Percentiles rank a stretch among this genome's conserved stretches.
phyloP scores from a whole-genome alignment of 805 yeast species.

The Saccharomycopsis sp. region DNA sequence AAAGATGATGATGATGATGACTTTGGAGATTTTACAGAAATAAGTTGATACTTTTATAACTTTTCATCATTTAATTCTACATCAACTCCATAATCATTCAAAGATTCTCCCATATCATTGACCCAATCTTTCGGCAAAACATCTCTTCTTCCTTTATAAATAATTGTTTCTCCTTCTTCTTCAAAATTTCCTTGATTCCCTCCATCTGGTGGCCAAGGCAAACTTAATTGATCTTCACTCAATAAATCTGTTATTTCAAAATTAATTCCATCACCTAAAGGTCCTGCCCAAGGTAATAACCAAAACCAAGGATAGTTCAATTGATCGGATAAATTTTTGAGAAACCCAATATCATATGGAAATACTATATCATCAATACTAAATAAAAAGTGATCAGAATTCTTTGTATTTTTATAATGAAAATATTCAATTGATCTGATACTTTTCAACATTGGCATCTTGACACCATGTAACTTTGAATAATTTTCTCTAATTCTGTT shows the following conservation, averaged over 20 bases:
- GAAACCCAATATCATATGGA: constrained; percentile 71
- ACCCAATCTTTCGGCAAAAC: constrained; percentile 36
- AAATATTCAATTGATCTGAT: constrained; percentile 14
- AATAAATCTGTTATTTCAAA: constrained; percentile 45
- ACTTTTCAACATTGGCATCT: constrained; percentile 17
- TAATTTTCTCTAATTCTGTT: constrained; percentile 35
- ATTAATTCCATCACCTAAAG: constrained; percentile 48
- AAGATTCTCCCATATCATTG: constrained; percentile 73
- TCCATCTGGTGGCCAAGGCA: constrained; percentile 95
- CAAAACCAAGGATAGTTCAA: constrained; percentile 58
- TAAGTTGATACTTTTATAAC: no score
- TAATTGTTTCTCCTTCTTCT: constrained; percentile 18
- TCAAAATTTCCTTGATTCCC: constrained; percentile 30
- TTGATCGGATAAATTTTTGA: constrained; percentile 38
- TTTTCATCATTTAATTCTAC: no score
- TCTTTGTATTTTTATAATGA: constrained; percentile 6
- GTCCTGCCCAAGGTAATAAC: constrained; percentile 62
- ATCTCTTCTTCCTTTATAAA: constrained; percentile 17
- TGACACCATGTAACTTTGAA: constrained; percentile 19
- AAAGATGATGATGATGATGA: constrained; percentile 16
- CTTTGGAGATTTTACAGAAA: constrained; percentile 16
- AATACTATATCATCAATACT: constrained; percentile 60
- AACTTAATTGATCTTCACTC: constrained; percentile 47
- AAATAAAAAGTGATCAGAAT: constrained; percentile 22
- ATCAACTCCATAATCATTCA: constrained; percentile 86